Base-by-base conservation (phyloP, 2,329 filamentous ascomycete species). In the Ramularia endophylla region DNA sequence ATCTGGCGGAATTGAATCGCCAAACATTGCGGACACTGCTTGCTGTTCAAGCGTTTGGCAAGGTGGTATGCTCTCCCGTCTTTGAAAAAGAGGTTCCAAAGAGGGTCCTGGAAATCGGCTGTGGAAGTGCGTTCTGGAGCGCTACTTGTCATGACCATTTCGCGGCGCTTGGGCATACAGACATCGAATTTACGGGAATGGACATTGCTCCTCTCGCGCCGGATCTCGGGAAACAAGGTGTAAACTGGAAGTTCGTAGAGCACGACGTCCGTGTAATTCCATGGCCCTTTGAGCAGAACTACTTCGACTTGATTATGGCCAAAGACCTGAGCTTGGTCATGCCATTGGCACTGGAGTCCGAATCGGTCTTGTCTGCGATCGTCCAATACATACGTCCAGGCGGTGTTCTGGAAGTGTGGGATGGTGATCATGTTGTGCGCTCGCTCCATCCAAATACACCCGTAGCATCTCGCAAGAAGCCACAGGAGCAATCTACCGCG, bases 61-160 rank as follows among this genome's bases (percentile, higher is more conserved):
- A 80, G 8, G 85, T 87, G 0, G 75, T 92, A 41, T 89, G 85
- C 64, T 84, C 83, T 7, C 81, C 83, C 1, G 71, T 72, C 20
- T 74, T 87, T 40, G 68, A 73, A 31, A 73, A 78, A 48, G 78
- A 78, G 34, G 81, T 85, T 15, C 89, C 89, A 0, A 75, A 74
- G 55, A 81, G 80, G 50, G 83, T 97, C 19, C 73, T 97, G 17
- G 90, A 97, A 59, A 67, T 95, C 25, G 88, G 82, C 20, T 97
- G 90, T 63, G 89, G 89, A 13, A 84, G 84, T 15, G 90, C 80
- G 17, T 85, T 94, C 60, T 95, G 89, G 89, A 89, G 85, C 54
- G 83, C 85, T 22, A 81, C 87, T 70, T 94, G 87, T 62, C 84
- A 94, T 62, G 79, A 86, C 27, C 84, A 86, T 64, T 87, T 89